Conservation (phyloP, 805 yeast genomes). For the Phaffomyces antillensis region DNA sequence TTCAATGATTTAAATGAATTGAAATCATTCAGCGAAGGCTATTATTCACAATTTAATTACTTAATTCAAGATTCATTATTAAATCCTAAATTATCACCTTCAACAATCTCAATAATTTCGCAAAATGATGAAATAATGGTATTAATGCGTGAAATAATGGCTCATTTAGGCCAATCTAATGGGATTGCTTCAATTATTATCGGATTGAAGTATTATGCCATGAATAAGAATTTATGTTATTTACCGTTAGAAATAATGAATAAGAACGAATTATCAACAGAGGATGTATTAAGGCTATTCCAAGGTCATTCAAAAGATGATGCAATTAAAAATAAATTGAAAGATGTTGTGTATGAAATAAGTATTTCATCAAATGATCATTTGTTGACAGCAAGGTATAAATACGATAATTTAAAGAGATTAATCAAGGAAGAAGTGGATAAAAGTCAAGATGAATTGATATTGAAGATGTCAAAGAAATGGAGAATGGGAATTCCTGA, state of each 20-base stretch:
- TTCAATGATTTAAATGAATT: constrained; percentile 47
- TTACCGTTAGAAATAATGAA: constrained; percentile 60
- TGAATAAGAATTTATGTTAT: constrained; percentile 33
- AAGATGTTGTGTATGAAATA: constrained; percentile 58
- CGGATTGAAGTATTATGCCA: constrained; percentile 52
- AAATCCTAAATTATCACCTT: constrained; percentile 53
- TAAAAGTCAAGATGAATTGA: constrained; percentile 17
- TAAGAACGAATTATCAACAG: constrained; percentile 52
- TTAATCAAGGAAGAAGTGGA: constrained; percentile 29
- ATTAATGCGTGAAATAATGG: constrained; percentile 51
- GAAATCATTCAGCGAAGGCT: constrained; percentile 76
- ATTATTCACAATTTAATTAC: constrained; percentile 67
- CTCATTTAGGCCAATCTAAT: constrained; percentile 79
- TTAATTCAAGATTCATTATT: constrained; percentile 51
- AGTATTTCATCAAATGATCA: constrained; percentile 80
- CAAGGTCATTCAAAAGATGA: constrained; percentile 17
- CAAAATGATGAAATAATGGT: constrained; percentile 36
- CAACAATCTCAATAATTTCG: constrained; percentile 42
- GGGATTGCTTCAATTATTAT: constrained; percentile 60
- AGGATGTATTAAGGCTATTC: constrained; percentile 44
- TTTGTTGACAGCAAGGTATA: constrained; percentile 56
- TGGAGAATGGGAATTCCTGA: constrained; percentile 52
- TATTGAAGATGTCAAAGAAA: constrained; percentile 23
- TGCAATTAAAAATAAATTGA: constrained; percentile 26
- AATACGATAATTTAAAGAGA: constrained; percentile 33